Conservation (phyloP, 192 early-diverging fungal species). For the Phlyctochytrium arcticum region DNA sequence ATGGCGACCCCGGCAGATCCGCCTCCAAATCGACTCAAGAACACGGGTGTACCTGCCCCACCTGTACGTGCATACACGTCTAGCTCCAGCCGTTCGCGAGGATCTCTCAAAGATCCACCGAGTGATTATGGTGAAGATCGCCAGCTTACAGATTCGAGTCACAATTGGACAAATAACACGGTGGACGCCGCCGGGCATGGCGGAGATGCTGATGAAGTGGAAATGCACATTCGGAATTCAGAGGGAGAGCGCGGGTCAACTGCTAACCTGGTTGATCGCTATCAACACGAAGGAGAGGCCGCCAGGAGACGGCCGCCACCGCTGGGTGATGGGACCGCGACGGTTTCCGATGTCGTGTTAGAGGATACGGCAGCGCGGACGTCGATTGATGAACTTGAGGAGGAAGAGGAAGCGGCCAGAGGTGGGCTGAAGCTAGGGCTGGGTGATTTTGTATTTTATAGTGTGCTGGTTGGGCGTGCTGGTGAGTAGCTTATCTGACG, state of each 20-base stretch:
- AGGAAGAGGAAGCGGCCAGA: constrained; percentile 48
- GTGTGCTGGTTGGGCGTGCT: constrained; percentile 73
- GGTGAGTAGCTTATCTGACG: constrained; percentile 35
- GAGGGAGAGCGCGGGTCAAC: no score
- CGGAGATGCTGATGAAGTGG: no score
- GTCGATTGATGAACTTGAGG: not conserved
- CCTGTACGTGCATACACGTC: constrained; percentile 21
- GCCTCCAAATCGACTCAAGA: constrained; percentile 2
- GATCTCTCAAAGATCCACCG: not conserved
- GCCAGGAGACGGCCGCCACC: not conserved
- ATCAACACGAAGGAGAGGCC: not conserved
- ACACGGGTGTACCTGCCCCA: constrained; percentile 62
- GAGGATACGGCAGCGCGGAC: not conserved
- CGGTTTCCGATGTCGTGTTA: not conserved
- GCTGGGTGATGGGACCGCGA: not conserved
- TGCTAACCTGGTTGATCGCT: no score
- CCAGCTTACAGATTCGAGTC: constrained; percentile 3
- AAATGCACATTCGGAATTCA: no score
- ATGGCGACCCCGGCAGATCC: constrained; percentile 51
- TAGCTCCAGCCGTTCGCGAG: not conserved
- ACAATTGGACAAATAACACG: no score
- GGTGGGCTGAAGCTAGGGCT: constrained; percentile 80
- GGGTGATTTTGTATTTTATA: constrained; percentile 91
- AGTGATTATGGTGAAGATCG: constrained; percentile 16
- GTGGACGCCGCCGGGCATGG: no score